A percentile compares a stretch with the other conserved stretches of the same genome.
Conservation (phyloP, 164 flowering plant species). For the Tinospora cordifolia region DNA sequence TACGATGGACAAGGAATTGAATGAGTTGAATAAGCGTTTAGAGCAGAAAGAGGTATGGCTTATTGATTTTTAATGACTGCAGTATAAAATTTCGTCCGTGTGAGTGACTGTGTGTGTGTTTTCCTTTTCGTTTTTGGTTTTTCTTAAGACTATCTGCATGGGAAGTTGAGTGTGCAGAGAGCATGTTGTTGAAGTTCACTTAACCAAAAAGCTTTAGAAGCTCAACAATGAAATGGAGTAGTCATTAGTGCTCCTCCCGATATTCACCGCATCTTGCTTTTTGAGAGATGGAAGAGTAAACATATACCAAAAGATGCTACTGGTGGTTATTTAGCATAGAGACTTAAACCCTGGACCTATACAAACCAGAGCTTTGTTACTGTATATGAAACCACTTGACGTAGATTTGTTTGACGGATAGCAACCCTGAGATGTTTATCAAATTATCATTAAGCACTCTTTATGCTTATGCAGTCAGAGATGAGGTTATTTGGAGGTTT, state of each 20-base stretch:
- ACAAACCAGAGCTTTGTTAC: no score
- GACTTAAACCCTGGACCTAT: no score
- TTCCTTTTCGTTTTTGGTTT: background rate
- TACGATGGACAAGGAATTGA: slow-evolving; percentile 85
- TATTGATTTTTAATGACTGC: background rate
- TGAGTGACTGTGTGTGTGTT: background rate
- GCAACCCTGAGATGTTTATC: background rate
- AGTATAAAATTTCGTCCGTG: no score
- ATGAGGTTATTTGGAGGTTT: slow-evolving; percentile 80
- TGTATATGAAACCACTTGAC: no score
- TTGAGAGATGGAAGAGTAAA: no score
- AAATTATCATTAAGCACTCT: background rate
- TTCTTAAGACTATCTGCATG: background rate
- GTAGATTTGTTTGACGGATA: background rate
- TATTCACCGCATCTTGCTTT: no score
- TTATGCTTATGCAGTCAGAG: slow-evolving; percentile 61
- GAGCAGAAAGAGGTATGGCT: slow-evolving; percentile 83
- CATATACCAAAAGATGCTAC: no score
- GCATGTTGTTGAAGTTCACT: background rate
- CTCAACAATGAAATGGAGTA: no score
- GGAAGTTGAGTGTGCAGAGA: background rate
- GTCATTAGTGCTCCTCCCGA: no score
- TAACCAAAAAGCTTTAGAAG: no score
- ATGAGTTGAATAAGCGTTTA: slow-evolving; percentile 75
- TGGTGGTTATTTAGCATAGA: no score